Evolutionary conservation across 2,329 filamentous ascomycete genomes (phyloP).

Genomic region (Diaporthe capsici): DNA sequence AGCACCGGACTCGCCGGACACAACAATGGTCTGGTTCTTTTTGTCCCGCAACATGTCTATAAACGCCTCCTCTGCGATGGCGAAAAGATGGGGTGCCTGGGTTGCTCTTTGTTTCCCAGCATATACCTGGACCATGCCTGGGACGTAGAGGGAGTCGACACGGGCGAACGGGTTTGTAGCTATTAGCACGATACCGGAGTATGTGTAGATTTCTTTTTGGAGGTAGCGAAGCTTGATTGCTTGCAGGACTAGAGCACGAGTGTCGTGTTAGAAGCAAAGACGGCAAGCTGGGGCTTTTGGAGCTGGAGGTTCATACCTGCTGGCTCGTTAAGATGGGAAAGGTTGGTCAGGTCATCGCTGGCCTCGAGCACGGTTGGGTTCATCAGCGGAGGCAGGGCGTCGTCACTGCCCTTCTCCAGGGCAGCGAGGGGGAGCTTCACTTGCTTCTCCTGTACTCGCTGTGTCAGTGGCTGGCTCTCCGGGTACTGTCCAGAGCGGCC

Average conservation of each 20-base stretch:
- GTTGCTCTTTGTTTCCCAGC: constrained; percentile 96
- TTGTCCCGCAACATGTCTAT: constrained; percentile 97
- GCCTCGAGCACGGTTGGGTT: constrained; percentile 98
- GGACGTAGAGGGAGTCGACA: constrained; percentile 97
- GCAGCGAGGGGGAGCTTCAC: constrained; percentile 83
- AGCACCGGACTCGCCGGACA: constrained; percentile 98
- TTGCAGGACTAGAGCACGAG: constrained; percentile 80
- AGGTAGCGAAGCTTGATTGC: constrained; percentile 97
- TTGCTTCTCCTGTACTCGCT: constrained; percentile 75
- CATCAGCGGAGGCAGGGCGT: constrained; percentile 91
- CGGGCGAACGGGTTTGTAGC: constrained; percentile 98
- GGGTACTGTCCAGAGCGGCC: neutral
- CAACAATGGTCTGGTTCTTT: constrained; percentile 98
- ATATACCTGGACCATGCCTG: constrained; percentile 99
- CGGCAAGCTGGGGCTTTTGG: neutral
- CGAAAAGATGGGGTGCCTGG: constrained; percentile 97
- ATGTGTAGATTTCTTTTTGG: constrained; percentile 99
- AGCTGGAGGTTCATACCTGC: constrained; percentile 75
- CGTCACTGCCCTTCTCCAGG: constrained; percentile 82
- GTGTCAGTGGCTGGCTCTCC: constrained; percentile 33
- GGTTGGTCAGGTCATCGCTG: constrained; percentile 96
- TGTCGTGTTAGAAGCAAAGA: constrained; percentile 42
- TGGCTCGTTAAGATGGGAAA: constrained; percentile 98
- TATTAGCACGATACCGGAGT: constrained; percentile 98
- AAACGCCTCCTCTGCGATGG: constrained; percentile 98